Percentiles rank a stretch among this genome's conserved stretches.
Conservation (phyloP, 306 rosid species). For the Cicer chorassanicum region DNA sequence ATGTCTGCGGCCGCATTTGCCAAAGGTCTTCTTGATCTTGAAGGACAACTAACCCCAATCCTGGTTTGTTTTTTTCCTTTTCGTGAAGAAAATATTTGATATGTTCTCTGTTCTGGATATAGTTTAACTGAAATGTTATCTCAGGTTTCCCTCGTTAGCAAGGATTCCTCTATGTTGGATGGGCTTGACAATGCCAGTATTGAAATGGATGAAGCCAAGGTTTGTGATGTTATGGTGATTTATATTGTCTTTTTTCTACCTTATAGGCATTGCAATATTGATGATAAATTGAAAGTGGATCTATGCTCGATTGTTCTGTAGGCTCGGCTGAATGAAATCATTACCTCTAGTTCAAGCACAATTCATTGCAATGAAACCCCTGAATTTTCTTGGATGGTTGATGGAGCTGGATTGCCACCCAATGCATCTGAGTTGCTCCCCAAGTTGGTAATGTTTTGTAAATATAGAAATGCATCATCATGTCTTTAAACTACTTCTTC, state of each 20-base stretch:
- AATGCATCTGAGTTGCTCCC: constrained; percentile 81
- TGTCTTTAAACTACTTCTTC: constrained; percentile 23
- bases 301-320: constrained; percentile 47
- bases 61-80: constrained; percentile 57
- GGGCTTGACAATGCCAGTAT: constrained; percentile 98
- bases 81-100: constrained; percentile 38
- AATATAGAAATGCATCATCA: constrained; percentile 16
- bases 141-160: constrained; percentile 96
- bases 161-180: constrained; percentile 98
- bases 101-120: constrained; percentile 40
- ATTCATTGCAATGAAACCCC: constrained; percentile 50
- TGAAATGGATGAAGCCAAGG: constrained; percentile 98
- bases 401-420: constrained; percentile 91
- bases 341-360: constrained; percentile 63
- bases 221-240: constrained; percentile 28
- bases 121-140: constrained; percentile 49
- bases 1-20: constrained; percentile 99
- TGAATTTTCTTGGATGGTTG: constrained; percentile 84
- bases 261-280: constrained; percentile 17
- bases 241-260: constrained; percentile 24
- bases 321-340: constrained; percentile 89
- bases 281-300: constrained; percentile 19
- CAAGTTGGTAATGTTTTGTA: constrained; percentile 66
- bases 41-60: constrained; percentile 96
- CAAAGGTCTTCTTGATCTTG: constrained; percentile 97